phyloP scores from a whole-genome alignment of 2,329 filamentous ascomycete genomes.

The Epicoccum nigrum region DNA sequence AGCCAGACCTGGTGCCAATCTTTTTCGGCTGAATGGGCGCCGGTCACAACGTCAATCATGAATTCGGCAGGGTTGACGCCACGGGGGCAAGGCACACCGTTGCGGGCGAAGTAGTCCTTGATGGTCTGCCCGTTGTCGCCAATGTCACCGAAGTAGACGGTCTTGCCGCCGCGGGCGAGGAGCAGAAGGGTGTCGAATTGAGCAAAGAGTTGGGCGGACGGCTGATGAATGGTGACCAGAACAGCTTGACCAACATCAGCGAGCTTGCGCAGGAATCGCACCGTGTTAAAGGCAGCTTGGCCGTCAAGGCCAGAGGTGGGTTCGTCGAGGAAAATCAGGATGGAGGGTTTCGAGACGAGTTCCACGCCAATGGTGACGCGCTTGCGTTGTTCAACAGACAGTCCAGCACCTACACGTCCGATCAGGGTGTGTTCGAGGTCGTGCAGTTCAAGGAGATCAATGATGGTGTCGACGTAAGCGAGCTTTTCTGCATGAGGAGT shows the following conservation, averaged over 20 bases:
- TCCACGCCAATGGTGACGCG: conserved; percentile 63
- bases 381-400: conserved; percentile 56
- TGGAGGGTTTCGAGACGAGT: conserved; percentile 66
- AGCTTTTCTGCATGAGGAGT: conserved; percentile 31
- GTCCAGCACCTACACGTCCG: conserved; percentile 30
- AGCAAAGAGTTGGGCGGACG: conserved; percentile 79
- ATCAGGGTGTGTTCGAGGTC: conserved; percentile 36
- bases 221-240: conserved; percentile 85
- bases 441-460: conserved; percentile 35
- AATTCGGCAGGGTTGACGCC: conserved; percentile 67
- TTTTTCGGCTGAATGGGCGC: conserved; percentile 5
- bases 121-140: conserved; percentile 72
- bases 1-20: conserved; percentile 51
- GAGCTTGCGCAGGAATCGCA: conserved; percentile 73
- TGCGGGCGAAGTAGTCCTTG: conserved; percentile 58
- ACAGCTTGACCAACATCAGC: conserved; percentile 78
- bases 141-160: conserved; percentile 82
- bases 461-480: conserved; percentile 36
- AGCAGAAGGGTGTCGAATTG: conserved; percentile 81
- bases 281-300: conserved; percentile 72
- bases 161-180: conserved; percentile 74
- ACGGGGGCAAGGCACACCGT: conserved; percentile 61
- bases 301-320: conserved; percentile 74
- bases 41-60: conserved; percentile 75
- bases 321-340: conserved; percentile 76